Evolutionary conservation across 768 basidiomycete species (phyloP), one percentile per base, ranked within the genome.

Genomic region (Kwoniella dendrophila): DNA sequence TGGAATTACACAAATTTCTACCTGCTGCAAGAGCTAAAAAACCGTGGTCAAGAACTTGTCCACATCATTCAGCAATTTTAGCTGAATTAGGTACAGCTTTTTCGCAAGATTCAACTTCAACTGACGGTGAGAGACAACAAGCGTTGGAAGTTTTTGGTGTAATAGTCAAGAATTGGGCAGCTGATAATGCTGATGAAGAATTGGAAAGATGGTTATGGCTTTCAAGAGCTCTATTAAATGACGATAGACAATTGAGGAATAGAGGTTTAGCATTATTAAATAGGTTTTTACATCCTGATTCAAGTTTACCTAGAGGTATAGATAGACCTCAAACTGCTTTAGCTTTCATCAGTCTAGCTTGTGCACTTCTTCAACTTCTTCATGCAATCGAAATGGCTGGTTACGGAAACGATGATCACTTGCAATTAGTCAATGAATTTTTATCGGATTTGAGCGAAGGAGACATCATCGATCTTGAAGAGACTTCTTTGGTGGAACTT

Each of bases 101-200:
- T 36, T 41, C 71, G 7, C 65, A 49, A 10, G 63, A 63, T 34
- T 47, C 38, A 8, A 47, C 59, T 0, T 54, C 68, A 3, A 65
- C 63, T 14, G 58, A 57, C 38, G 73, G 73, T 1, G 69, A 72
- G 24, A 7, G 69, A 59, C 71, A 71, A 49, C 71, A 72, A 41
- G 73, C 71, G 5, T 56, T 75, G 1, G 73, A 75, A 45, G 67
- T 75, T 12, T 75, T 75, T 33, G 73, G 71, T 0, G 66, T 64
- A 1, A 50, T 75, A 14, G 71, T 75, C 0, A 64, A 63, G 34
- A 70, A 66, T 33, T 75, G 73, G 73, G 59, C 69, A 0, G 40
- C 66, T 1, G 73, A 72, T 30, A 68, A 40, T 34, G 61, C 64
- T 1, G 73, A 72, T 4, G 73, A 75, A 55, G 71, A 75, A 61